phyloP scores from a whole-genome alignment of 1,139 yeast species.

The Yarrowia galli region DNA sequence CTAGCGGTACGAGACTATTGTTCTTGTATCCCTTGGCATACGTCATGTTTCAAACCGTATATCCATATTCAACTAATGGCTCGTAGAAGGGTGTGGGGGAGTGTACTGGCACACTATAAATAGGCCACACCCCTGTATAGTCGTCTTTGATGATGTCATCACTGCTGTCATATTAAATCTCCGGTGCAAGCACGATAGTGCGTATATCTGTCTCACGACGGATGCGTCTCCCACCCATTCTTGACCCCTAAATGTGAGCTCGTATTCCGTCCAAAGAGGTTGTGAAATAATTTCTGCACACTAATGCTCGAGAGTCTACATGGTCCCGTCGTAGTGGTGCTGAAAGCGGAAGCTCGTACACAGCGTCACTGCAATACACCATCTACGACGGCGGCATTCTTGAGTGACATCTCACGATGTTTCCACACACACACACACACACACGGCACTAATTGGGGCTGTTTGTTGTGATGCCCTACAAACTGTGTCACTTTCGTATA shows the following conservation, averaged over 20 bases:
- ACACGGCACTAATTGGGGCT: background rate
- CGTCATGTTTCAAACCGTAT: slow-evolving; percentile 30
- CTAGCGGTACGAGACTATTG: background rate
- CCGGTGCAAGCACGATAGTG: too few relatives aligned
- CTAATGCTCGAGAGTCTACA: background rate
- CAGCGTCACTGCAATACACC: slow-evolving; percentile 1
- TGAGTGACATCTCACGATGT: slow-evolving; percentile 3
- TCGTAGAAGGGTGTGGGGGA: background rate
- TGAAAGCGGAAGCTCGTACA: slow-evolving; percentile 8
- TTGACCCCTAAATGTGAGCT: slow-evolving; percentile 2
- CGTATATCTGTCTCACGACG: background rate
- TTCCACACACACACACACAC: too few relatives aligned
- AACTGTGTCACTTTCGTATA: slow-evolving; percentile 2
- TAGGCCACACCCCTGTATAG: background rate
- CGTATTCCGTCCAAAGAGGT: background rate
- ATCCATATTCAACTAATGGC: background rate
- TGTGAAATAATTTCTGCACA: slow-evolving; percentile 7
- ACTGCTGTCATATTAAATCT: background rate
- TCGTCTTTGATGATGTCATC: slow-evolving; percentile 6
- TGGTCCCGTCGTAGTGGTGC: background rate
- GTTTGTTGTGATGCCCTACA: slow-evolving; percentile 12
- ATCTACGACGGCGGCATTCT: background rate
- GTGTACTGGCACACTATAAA: background rate
- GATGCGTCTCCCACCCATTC: slow-evolving; percentile 1
- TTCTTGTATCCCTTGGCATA: slow-evolving; percentile 9